Conservation (phyloP, 306 rosid genomes). For the Vigna angularis region DNA sequence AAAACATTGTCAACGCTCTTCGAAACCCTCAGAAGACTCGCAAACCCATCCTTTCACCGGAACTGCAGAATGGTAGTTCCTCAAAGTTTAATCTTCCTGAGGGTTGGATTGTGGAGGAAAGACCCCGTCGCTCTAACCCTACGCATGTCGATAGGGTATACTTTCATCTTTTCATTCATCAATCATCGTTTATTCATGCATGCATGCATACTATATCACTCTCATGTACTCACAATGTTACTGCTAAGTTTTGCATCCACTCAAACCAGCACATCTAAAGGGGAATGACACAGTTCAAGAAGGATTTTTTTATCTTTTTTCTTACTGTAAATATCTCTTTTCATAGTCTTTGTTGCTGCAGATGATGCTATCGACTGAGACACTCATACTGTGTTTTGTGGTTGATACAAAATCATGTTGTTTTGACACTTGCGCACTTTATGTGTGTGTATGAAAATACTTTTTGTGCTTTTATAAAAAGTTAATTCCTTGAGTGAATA, state of each 20-base stretch:
- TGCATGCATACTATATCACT: slow-evolving; percentile 10
- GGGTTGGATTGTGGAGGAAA: slow-evolving; percentile 59
- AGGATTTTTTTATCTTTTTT: too few species aligned
- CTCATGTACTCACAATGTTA: background rate
- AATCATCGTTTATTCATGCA: background rate
- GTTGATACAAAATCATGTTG: too few species aligned
- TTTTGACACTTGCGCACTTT: too few species aligned
- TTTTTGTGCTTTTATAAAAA: too few species aligned
- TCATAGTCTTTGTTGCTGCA: too few species aligned
- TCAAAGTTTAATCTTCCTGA: slow-evolving; percentile 49
- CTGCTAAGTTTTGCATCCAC: background rate
- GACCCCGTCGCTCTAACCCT: slow-evolving; percentile 42
- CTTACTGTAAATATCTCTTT: too few species aligned
- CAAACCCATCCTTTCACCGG: background rate
- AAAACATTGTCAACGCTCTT: too few species aligned
- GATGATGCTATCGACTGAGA: too few species aligned
- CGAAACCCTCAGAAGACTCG: background rate
- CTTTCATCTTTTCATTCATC: background rate
- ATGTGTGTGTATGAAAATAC: too few species aligned
- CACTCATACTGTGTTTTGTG: too few species aligned
- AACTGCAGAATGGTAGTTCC: background rate
- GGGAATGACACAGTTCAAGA: too few species aligned
- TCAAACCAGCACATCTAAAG: background rate
- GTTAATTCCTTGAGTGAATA: too few species aligned
- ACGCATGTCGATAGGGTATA: slow-evolving; percentile 48